phyloP scores from a whole-genome alignment of 2,329 filamentous ascomycete genomes.

The Stenocarpella maydis region DNA sequence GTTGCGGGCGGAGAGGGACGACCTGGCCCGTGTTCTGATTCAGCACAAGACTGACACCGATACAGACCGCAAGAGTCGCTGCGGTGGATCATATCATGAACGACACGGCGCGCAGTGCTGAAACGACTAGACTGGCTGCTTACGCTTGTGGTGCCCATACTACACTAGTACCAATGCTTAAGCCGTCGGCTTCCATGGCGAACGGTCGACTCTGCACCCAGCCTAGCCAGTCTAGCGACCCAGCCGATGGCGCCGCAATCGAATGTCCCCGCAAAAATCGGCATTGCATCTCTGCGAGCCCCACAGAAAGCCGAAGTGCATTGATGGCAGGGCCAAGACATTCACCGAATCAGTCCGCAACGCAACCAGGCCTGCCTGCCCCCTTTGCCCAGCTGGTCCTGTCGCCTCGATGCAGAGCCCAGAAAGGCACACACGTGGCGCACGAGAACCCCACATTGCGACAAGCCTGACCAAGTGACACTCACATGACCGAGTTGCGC shows the following conservation, averaged over 20 bases:
- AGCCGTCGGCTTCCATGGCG: conserved; percentile 29
- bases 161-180: conserved; percentile 20
- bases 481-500: not conserved
- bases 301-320: conserved; percentile 35
- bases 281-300: conserved; percentile 13
- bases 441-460: conserved; percentile 24
- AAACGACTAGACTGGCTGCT: conserved; percentile 11
- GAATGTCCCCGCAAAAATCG: conserved; percentile 30
- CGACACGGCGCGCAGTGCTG: conserved; percentile 4
- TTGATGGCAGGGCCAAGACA: conserved; percentile 9
- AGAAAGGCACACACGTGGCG: not conserved
- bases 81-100: not conserved
- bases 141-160: conserved; percentile 8
- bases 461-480: not conserved
- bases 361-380: not conserved
- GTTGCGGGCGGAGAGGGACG: conserved; percentile 7
- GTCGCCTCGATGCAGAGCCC: not conserved
- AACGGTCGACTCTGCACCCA: conserved; percentile 27
- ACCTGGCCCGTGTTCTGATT: conserved; percentile 1
- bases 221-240: conserved; percentile 28
- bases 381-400: too few relatives aligned
- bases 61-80: conserved; percentile 23
- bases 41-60: conserved; percentile 19
- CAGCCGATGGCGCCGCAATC: conserved; percentile 7
- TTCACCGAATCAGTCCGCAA: conserved; percentile 21